Conservation (phyloP, 169 alveolate genomes). For the Plasmodium adleri region DNA sequence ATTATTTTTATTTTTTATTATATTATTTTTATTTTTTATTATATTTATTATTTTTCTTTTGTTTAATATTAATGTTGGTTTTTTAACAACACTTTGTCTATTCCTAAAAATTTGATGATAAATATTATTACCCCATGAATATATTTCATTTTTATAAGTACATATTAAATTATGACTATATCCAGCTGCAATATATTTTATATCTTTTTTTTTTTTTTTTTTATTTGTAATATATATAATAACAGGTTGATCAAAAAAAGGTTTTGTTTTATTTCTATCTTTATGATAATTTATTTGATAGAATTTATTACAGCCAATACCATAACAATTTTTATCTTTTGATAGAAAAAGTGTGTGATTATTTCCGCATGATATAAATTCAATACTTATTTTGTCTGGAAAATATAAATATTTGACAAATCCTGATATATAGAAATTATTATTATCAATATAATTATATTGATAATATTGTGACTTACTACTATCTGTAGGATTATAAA, state of each 20-base stretch:
- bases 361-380: conserved; percentile 43
- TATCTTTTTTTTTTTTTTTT: conserved; percentile 12
- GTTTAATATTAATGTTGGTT: conserved; percentile 47
- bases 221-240: conserved; percentile 6
- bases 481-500: no score
- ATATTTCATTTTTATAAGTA: conserved; percentile 58
- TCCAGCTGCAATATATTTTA: conserved; percentile 61
- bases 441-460: not conserved
- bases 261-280: not conserved
- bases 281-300: conserved; percentile 35
- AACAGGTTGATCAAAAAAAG: conserved; percentile 19
- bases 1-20: not conserved
- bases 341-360: conserved; percentile 60
- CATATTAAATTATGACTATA: conserved; percentile 62
- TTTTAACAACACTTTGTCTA: conserved; percentile 10
- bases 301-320: conserved; percentile 30
- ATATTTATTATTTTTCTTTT: conserved; percentile 9
- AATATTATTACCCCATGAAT: conserved; percentile 66
- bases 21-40: conserved; percentile 3
- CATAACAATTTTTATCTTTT: conserved; percentile 57
- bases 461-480: no score
- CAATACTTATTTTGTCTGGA: conserved; percentile 29
- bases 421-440: conserved; percentile 16
- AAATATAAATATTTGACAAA: conserved; percentile 41
- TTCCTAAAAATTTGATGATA: conserved; percentile 12